Evolutionary conservation across 2,329 filamentous ascomycete genomes (phyloP).

Genomic region (Fusarium sp.): DNA sequence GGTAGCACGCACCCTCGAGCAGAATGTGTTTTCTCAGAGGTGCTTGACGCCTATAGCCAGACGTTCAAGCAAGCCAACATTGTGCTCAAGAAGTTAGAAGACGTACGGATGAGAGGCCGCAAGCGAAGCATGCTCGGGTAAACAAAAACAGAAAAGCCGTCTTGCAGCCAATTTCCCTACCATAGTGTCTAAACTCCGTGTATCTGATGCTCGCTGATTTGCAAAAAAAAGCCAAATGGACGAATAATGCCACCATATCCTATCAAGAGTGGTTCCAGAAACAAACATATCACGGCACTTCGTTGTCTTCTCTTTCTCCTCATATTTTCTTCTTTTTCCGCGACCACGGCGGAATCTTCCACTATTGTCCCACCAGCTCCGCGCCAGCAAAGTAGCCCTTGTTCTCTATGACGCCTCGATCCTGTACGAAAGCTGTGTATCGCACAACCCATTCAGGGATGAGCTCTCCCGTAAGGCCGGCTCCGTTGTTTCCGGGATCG

Average conservation of each 20-base stretch:
- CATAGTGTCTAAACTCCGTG: constrained; percentile 48
- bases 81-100: constrained; percentile 86
- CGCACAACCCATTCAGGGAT: constrained; percentile 95
- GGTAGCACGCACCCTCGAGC: constrained; percentile 92
- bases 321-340: constrained; percentile 1
- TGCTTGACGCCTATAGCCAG: constrained; percentile 80
- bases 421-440: constrained; percentile 94
- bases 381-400: constrained; percentile 97
- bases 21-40: constrained; percentile 78
- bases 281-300: constrained; percentile 26
- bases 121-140: constrained; percentile 98
- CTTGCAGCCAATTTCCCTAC: constrained; percentile 46
- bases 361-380: constrained; percentile 67
- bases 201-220: constrained; percentile 54
- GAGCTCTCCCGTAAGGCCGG: constrained; percentile 80
- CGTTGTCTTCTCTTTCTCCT: constrained; percentile 8
- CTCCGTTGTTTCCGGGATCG: constrained; percentile 62
- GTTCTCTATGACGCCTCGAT: constrained; percentile 96
- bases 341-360: constrained; percentile 3
- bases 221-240: constrained; percentile 44
- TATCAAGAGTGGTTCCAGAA: constrained; percentile 30
- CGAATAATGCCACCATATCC: constrained; percentile 34
- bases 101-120: constrained; percentile 91
- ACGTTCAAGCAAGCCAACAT: constrained; percentile 80
- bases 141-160: constrained; percentile 42